These are phyloP conservation scores for Hygrocybe coccinea DNA, from an alignment of 768 basidiomycete genomes.

Conservation along the genomic window DNA sequence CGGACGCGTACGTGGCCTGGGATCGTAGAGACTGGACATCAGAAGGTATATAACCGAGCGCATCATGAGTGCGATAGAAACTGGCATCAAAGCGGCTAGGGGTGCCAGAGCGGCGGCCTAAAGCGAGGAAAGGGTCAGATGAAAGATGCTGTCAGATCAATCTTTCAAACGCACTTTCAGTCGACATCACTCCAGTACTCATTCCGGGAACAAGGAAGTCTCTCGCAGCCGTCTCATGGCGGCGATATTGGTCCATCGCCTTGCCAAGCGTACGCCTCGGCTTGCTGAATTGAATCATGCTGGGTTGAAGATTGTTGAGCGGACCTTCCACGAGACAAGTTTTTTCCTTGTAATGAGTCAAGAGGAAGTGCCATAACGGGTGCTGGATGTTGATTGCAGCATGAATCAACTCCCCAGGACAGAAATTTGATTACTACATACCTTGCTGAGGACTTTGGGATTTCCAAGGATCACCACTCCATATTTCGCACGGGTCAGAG, in stretches of 20 bases:
- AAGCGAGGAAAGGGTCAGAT: conserved; percentile 20
- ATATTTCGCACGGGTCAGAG: conserved; percentile 95
- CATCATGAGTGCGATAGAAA: conserved; percentile 94
- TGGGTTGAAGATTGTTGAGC: conserved; percentile 90
- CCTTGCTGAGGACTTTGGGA: conserved; percentile 98
- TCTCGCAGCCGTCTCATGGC: conserved; percentile 86
- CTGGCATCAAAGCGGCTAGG: conserved; percentile 93
- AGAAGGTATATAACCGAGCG: conserved; percentile 88
- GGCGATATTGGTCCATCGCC: conserved; percentile 88
- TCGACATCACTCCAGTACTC: conserved; percentile 36
- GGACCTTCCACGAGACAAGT: conserved; percentile 92
- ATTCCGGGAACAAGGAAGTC: conserved; percentile 55
- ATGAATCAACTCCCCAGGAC: conserved; percentile 3
- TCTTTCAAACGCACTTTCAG: conserved; percentile 45
- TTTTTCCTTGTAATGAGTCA: conserved; percentile 98
- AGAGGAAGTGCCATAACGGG: conserved; percentile 95
- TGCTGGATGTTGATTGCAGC: conserved; percentile 52
- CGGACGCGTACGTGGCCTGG: conserved; percentile 93
- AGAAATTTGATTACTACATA: conserved; percentile 27
- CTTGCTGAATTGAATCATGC: conserved; percentile 99
- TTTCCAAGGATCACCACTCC: conserved; percentile 99
- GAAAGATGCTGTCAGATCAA: conserved; percentile 8
- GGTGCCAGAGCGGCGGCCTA: conserved; percentile 73
- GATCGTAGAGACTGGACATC: conserved; percentile 95
- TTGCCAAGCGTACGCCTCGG: conserved; percentile 85